Percentiles rank a stretch among this genome's conserved stretches.
Conservation (phyloP, 2,329 filamentous ascomycete species). For the Fusarium albosuccineum region DNA sequence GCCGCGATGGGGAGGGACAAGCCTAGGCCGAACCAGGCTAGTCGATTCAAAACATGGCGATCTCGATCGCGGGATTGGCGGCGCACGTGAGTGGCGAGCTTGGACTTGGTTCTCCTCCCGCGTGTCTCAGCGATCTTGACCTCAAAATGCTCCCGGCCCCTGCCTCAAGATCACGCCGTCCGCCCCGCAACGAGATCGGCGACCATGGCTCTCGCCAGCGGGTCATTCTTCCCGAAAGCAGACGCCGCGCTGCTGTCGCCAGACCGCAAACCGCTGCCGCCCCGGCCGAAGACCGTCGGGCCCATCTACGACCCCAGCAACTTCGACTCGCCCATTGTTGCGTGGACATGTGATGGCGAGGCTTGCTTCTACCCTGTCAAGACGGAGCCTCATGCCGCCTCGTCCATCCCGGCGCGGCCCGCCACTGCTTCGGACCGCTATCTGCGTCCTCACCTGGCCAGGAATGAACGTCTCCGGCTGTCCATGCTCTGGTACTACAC, state of each 20-base stretch:
- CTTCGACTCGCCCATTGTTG: constrained; percentile 22
- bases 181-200: no score
- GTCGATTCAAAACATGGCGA: no score
- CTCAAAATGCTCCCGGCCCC: no score
- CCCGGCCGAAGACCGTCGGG: constrained; percentile 31
- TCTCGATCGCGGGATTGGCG: no score
- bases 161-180: no score
- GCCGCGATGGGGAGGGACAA: no score
- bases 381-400: constrained; percentile 15
- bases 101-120: no score
- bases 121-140: no score
- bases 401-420: constrained; percentile 27
- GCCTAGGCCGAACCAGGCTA: no score
- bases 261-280: constrained; percentile 11
- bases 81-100: no score
- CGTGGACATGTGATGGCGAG: constrained; percentile 25
- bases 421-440: constrained; percentile 27
- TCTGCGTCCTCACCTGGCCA: constrained; percentile 41
- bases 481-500: constrained; percentile 61
- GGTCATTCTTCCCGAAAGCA: constrained; percentile 44
- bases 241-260: constrained; percentile 45
- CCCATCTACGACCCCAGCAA: constrained; percentile 39
- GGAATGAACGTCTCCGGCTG: constrained; percentile 48
- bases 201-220: no score
- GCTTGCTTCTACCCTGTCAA: constrained; percentile 21